Evolutionary conservation across 768 basidiomycete genomes (phyloP).

Genomic region (Suillus ampliporus): DNA sequence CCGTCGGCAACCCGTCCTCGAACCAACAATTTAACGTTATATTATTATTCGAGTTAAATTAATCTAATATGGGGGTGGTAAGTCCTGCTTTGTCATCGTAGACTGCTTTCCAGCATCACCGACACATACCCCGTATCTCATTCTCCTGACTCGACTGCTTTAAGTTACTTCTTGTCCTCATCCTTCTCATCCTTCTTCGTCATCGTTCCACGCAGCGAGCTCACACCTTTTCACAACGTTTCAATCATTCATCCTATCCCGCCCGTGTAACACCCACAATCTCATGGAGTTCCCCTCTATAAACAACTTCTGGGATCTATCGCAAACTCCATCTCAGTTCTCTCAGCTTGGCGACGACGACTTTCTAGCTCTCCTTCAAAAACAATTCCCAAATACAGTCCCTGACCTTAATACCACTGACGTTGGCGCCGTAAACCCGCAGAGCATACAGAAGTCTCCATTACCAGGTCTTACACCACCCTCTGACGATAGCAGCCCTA

Average conservation of each 20-base stretch:
- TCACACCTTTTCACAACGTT: not conserved
- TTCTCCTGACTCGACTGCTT: conserved; percentile 14
- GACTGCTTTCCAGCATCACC: conserved; percentile 14
- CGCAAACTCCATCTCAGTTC: conserved; percentile 58
- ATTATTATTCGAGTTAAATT: conserved; percentile 8
- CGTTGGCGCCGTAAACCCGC: conserved; percentile 60
- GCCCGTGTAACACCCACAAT: not conserved
- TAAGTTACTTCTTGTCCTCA: not conserved
- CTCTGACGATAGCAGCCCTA: conserved; percentile 81
- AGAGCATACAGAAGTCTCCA: conserved; percentile 54
- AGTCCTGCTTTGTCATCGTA: conserved; percentile 12
- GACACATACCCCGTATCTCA: conserved; percentile 2
- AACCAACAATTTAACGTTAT: not conserved
- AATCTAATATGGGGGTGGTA: conserved; percentile 1
- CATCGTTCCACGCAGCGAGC: not conserved
- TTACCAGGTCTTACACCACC: conserved; percentile 61
- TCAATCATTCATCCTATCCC: not conserved
- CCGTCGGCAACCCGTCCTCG: conserved; percentile 6
- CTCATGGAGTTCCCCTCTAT: conserved; percentile 44
- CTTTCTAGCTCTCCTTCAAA: conserved; percentile 77
- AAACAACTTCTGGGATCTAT: conserved; percentile 70
- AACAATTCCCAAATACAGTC: conserved; percentile 61
- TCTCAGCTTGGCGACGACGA: conserved; percentile 75
- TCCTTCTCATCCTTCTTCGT: not conserved
- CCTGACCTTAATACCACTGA: conserved; percentile 25